Evolutionary conservation across 2,329 filamentous ascomycete genomes (phyloP).

Genomic region (Ophiostoma montium): DNA sequence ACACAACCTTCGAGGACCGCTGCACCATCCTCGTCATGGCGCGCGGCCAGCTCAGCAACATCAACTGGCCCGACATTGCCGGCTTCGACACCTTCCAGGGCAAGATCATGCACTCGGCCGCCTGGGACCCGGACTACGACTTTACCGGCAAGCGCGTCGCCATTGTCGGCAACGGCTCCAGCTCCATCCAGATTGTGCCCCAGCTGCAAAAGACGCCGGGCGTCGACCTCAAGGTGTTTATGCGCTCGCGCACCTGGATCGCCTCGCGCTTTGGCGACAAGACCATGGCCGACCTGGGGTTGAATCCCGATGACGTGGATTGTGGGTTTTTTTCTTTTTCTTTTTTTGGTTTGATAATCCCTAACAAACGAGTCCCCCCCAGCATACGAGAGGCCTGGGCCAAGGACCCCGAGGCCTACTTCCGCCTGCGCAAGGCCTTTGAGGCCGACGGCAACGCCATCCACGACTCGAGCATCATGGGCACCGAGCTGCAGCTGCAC

Average conservation of each 20-base stretch:
- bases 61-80: conserved; percentile 28
- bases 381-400: conserved; percentile 25
- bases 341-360: conserved; percentile 19
- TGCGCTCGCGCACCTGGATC: conserved; percentile 37
- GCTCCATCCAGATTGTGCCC: conserved; percentile 38
- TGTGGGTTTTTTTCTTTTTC: conserved; percentile 14
- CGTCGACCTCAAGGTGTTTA: conserved; percentile 28
- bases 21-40: conserved; percentile 28
- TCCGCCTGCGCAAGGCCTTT: conserved; percentile 29
- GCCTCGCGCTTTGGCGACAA: conserved; percentile 31
- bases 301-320: conserved; percentile 21
- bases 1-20: conserved; percentile 24
- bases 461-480: conserved; percentile 26
- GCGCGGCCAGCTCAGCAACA: conserved; percentile 28
- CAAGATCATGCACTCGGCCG: conserved; percentile 30
- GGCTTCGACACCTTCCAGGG: conserved; percentile 28
- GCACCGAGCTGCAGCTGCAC: conserved; percentile 21
- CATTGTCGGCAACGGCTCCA: conserved; percentile 38
- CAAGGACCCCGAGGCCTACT: conserved; percentile 23
- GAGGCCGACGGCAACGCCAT: conserved; percentile 28
- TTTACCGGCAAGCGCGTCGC: conserved; percentile 33
- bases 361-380: conserved; percentile 19
- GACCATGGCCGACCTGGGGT: conserved; percentile 27
- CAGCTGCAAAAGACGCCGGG: conserved; percentile 30
- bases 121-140: conserved; percentile 33